Evolutionary conservation across 177 flowering plant genomes (phyloP), one percentile per base, ranked within the genome.

Genomic region (Vitis hybrid): DNA sequence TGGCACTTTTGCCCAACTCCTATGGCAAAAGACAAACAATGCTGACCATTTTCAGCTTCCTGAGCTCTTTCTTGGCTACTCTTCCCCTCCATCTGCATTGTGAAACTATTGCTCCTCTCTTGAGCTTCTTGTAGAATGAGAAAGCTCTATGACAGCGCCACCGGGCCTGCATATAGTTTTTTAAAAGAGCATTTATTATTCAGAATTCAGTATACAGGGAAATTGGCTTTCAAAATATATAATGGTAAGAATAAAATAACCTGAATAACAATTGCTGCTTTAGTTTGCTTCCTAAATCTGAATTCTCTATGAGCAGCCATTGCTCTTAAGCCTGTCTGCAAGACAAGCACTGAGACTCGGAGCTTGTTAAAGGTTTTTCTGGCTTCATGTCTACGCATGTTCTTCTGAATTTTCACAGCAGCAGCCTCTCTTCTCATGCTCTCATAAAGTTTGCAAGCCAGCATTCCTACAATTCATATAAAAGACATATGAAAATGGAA

Each of bases 41-140:
- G 77, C 86, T 68, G 5, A 94, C 99, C 98, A 88, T 90, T 82
- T 92, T 96, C 67, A 94, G 97, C 82, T 81, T 88, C 69, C 93
- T 80, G 61, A 96, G 90, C 73, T 91, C 98, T 72, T 66, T 88
- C 79, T 83, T 84, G 18, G 92, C 97, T 75, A 86, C 57, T 82
- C 83, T 82, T 62, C 97, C 94, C 71, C 98, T 90, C 98, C 98
- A 91, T 82, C 89, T 83, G 79, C 93, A 86, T 71, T 96, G 99
- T 64, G 97, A 70, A 54, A 80, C 71, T 44, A 94, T 63, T 17
- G 84, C 56, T 72, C 94, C 94, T 80, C 80, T 83, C 82, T 81
- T 85, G 44, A 96, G 95, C 78, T 76, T 90, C 79, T 71, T 90
- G 74, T 87, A 88, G 79, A 88, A 90, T 65, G 87, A 74, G 51